Evolutionary conservation across 768 basidiomycete species (phyloP).

Genomic region (Xerocomus potaroensis): DNA sequence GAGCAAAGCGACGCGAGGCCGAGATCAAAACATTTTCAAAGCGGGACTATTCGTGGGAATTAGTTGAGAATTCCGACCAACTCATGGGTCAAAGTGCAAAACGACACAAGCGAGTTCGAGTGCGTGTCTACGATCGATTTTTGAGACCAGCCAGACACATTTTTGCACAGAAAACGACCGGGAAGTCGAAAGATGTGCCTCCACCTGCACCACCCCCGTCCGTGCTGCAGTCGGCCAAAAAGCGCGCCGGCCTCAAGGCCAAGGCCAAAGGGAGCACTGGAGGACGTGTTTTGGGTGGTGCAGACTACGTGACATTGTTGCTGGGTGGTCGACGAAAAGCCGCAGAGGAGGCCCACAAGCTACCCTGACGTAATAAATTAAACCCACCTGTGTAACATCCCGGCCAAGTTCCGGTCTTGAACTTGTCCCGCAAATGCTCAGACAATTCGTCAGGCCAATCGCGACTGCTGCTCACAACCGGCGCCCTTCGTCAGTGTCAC

Average conservation of each 20-base stretch:
- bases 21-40: constrained; percentile 6
- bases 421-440: constrained; percentile 14
- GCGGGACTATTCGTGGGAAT: constrained; percentile 32
- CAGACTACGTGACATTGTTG: constrained; percentile 72
- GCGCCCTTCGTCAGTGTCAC: constrained; percentile 61
- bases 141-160: not conserved
- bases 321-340: constrained; percentile 69
- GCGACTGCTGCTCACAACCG: constrained; percentile 23
- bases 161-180: constrained; percentile 25
- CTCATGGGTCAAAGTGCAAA: constrained; percentile 36
- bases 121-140: constrained; percentile 15
- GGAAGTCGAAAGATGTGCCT: not conserved
- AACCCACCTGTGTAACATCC: too few species aligned
- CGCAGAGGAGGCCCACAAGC: constrained; percentile 59
- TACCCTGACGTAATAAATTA: constrained; percentile 35
- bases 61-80: not conserved
- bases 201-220: not conserved
- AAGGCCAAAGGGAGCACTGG: constrained; percentile 16
- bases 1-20: constrained; percentile 11
- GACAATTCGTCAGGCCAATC: constrained; percentile 10
- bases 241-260: constrained; percentile 24
- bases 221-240: constrained; percentile 24
- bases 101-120: constrained; percentile 32
- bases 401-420: constrained; percentile 21
- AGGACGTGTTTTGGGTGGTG: constrained; percentile 59